Percentiles rank a stretch among this genome's conserved stretches.
phyloP scores from a whole-genome alignment of 192 early-diverging fungal genomes.

The Rhizoclosmatium globosum region DNA sequence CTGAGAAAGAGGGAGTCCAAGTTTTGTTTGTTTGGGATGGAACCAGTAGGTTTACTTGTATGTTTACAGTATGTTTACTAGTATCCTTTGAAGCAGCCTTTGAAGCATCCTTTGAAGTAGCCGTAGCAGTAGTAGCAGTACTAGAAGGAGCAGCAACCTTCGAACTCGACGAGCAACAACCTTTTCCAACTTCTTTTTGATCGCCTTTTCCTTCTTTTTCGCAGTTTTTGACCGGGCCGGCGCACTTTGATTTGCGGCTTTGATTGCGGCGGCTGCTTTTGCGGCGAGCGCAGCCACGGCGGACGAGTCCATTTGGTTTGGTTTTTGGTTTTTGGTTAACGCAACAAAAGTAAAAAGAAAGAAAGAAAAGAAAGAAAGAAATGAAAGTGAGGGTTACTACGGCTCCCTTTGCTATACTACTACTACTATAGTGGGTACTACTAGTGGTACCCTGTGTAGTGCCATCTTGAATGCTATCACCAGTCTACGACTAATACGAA shows the following conservation, averaged over 20 bases:
- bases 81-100: not conserved
- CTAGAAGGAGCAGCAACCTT: too few relatives aligned
- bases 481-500: too few relatives aligned
- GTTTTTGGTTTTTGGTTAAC: not conserved
- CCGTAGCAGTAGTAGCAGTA: not conserved
- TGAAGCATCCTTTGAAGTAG: not conserved
- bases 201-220: slow-evolving; percentile 9
- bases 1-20: slow-evolving; percentile 49
- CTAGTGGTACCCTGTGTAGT: too few relatives aligned
- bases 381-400: not conserved
- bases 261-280: slow-evolving; percentile 13
- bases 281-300: not conserved
- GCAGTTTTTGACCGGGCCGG: too few relatives aligned
- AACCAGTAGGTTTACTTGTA: not conserved
- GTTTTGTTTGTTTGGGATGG: too few relatives aligned
- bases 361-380: slow-evolving; percentile 18
- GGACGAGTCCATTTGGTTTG: not conserved
- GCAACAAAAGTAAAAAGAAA: not conserved
- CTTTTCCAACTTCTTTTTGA: slow-evolving; percentile 10
- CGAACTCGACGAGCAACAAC: not conserved
- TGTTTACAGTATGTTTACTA: not conserved
- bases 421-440: too few relatives aligned
- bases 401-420: too few relatives aligned
- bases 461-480: too few relatives aligned
- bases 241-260: not conserved